Base-by-base conservation (phyloP, 441 rosid genomes). In the Breynia disticha region DNA sequence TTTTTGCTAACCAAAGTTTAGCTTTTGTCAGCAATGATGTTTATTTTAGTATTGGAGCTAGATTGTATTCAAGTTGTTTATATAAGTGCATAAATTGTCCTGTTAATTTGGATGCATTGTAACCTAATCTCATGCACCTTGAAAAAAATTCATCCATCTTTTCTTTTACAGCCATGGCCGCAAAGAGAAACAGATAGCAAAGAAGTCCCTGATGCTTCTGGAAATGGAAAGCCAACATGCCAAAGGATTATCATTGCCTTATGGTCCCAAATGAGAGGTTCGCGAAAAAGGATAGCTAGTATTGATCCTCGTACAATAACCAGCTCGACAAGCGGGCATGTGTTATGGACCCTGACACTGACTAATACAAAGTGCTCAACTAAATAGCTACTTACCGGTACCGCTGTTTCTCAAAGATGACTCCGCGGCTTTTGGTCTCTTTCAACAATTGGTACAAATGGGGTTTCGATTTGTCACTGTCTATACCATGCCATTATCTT, bases 221-320 rank as follows among this genome's bases (percentile, higher is more conserved):
- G 99, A 89, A 74, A 79, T 93, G 89, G 97, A 89, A 75, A 84
- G 97, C 71, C 95, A 93, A 58, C 99, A 86, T 11, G 99, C 96
- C 0, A 89, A 89, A 69, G 95, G 87, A 65, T 67, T 88, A 68
- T 73, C 96, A 16, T 79, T 95, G 2, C 87, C 90, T 10, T 68
- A 79, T 16, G 86, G 78, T 69, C 79, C 90, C 46, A 80, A 62
- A 37, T 86, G 76, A 70, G 60, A 48, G 58, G 58, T 42, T 28
- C 15, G 12, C 18, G 47, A 19, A 14, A 50, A 37, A 35, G 21
- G 45, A n/a, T n/a, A n/a, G n/a, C n/a, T 9, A 49, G 39, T 41
- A 52, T 0, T 57, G 64, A 63, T 59, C 22, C 54, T 64, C 67
- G 48, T 57, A 52, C 63, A 60, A 3, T 3, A 41, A 15, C 4